phyloP scores from a whole-genome alignment of 2,329 filamentous ascomycete genomes.

The Didymella exigua region DNA sequence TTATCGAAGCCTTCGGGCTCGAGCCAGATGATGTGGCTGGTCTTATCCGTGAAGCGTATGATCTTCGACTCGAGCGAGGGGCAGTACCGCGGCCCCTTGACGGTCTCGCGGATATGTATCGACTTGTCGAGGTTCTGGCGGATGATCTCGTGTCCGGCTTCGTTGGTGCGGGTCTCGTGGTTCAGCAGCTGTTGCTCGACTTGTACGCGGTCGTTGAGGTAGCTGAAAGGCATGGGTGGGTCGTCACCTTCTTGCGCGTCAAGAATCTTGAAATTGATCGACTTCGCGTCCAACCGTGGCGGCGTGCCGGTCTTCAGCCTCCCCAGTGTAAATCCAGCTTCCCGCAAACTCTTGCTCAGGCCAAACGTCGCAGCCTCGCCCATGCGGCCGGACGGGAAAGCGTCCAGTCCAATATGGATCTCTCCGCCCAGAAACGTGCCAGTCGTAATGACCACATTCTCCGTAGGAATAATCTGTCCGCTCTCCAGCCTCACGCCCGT shows the following conservation, averaged over 20 bases:
- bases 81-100: slow-evolving; percentile 93
- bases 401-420: slow-evolving; percentile 90
- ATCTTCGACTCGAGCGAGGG: slow-evolving; percentile 95
- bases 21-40: slow-evolving; percentile 89
- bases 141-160: slow-evolving; percentile 79
- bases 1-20: slow-evolving; percentile 94
- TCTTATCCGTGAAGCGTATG: slow-evolving; percentile 81
- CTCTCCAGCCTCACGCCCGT: slow-evolving; percentile 85
- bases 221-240: slow-evolving; percentile 88
- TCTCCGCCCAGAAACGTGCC: slow-evolving; percentile 95
- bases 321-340: slow-evolving; percentile 87
- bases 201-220: slow-evolving; percentile 77
- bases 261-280: slow-evolving; percentile 77
- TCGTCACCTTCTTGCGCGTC: slow-evolving; percentile 81
- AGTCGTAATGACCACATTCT: slow-evolving; percentile 89
- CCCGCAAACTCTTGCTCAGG: slow-evolving; percentile 84
- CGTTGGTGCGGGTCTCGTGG: slow-evolving; percentile 86
- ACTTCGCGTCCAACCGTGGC: slow-evolving; percentile 79
- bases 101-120: slow-evolving; percentile 92
- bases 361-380: slow-evolving; percentile 93
- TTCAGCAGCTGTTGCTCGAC: slow-evolving; percentile 85
- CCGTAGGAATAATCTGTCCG: slow-evolving; percentile 80
- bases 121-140: slow-evolving; percentile 91
- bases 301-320: slow-evolving; percentile 95
- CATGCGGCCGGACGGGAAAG: slow-evolving; percentile 86